Conservation (phyloP, 805 yeast species). For the Saccharomyces eubayanus region DNA sequence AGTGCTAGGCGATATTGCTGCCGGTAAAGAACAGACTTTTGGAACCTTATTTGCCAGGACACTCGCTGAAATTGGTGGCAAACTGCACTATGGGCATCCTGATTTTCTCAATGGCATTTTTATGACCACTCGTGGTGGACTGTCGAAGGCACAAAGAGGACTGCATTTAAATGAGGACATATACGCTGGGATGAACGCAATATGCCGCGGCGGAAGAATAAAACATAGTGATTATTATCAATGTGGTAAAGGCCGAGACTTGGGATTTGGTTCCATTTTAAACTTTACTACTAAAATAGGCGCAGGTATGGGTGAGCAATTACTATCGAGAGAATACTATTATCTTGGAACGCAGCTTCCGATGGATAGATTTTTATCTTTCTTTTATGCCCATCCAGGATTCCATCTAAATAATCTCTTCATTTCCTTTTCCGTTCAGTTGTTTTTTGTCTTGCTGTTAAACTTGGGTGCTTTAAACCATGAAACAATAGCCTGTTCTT, state of each 20-base stretch:
- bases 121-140: slow-evolving; percentile 94
- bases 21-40: slow-evolving; percentile 94
- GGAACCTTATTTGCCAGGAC: slow-evolving; percentile 94
- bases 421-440: slow-evolving; percentile 77
- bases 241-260: slow-evolving; percentile 94
- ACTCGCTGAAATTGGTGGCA: slow-evolving; percentile 87
- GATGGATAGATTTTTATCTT: slow-evolving; percentile 80
- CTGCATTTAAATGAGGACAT: slow-evolving; percentile 90
- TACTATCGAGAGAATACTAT: slow-evolving; percentile 84
- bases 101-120: slow-evolving; percentile 84
- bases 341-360: slow-evolving; percentile 86
- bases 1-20: slow-evolving; percentile 90
- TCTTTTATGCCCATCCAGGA: slow-evolving; percentile 95
- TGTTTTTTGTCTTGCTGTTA: slow-evolving; percentile 72
- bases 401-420: slow-evolving; percentile 88
- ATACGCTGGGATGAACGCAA: slow-evolving; percentile 89
- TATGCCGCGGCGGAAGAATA: slow-evolving; percentile 84
- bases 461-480: slow-evolving; percentile 71
- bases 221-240: slow-evolving; percentile 94
- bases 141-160: slow-evolving; percentile 91
- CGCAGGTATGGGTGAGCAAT: slow-evolving; percentile 97
- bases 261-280: slow-evolving; percentile 86
- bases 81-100: slow-evolving; percentile 93
- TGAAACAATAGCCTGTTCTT: slow-evolving; percentile 63
- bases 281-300: slow-evolving; percentile 95